A percentile compares a stretch with the other conserved stretches of the same genome.
Conservation (phyloP, 2,329 filamentous ascomycete genomes). For the Hyphodiscus sp. region DNA sequence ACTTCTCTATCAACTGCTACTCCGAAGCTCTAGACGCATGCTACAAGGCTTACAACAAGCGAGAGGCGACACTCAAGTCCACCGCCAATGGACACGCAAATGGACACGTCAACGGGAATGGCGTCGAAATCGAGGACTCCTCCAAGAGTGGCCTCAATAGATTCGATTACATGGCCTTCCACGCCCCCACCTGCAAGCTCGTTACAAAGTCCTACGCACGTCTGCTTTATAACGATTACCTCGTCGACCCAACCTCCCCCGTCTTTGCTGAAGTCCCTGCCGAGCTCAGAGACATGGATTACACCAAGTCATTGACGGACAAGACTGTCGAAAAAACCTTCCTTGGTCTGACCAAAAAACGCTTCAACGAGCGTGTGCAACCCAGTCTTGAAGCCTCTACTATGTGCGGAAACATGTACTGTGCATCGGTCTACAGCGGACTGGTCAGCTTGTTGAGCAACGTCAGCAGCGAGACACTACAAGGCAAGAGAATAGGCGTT, state of each 20-base stretch:
- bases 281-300: slow-evolving; percentile 72
- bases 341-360: slow-evolving; percentile 78
- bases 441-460: slow-evolving; percentile 48
- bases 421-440: slow-evolving; percentile 51
- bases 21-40: slow-evolving; percentile 72
- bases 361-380: slow-evolving; percentile 70
- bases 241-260: slow-evolving; percentile 59
- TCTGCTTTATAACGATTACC: slow-evolving; percentile 80
- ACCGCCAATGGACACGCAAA: slow-evolving; percentile 48
- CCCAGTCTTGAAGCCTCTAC: slow-evolving; percentile 71
- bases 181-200: slow-evolving; percentile 81
- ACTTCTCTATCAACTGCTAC: slow-evolving; percentile 79
- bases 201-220: slow-evolving; percentile 81
- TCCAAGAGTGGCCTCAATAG: slow-evolving; percentile 64
- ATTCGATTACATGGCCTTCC: slow-evolving; percentile 80
- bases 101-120: slow-evolving; percentile 42
- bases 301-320: slow-evolving; percentile 72
- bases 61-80: slow-evolving; percentile 55
- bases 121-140: slow-evolving; percentile 19
- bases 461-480: slow-evolving; percentile 48
- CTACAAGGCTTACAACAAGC: slow-evolving; percentile 74
- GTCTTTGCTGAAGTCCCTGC: slow-evolving; percentile 69
- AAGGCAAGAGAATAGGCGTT: slow-evolving; percentile 49
- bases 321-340: slow-evolving; percentile 84
- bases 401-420: slow-evolving; percentile 63